Conservation (phyloP, 2,329 filamentous ascomycete genomes). For the Ascochyta pisi region DNA sequence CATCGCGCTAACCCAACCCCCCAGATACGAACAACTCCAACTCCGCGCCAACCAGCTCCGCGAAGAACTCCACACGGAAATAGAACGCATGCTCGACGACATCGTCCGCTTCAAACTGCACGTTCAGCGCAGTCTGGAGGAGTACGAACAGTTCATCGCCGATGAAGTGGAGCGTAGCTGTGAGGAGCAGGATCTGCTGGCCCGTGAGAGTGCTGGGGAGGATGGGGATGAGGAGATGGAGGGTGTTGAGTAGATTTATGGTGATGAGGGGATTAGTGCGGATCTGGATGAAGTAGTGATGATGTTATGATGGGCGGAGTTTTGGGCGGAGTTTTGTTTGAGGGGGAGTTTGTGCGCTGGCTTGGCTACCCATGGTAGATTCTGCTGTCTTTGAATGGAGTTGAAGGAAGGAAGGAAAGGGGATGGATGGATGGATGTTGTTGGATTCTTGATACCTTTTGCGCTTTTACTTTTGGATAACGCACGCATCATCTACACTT, state of each 20-base stretch:
- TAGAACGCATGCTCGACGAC: conserved; percentile 94
- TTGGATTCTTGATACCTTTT: neutral
- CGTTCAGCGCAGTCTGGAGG: conserved; percentile 88
- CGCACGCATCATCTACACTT: no score
- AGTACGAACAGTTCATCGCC: conserved; percentile 91
- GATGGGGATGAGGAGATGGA: conserved; percentile 23
- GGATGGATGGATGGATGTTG: no score
- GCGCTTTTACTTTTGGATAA: no score
- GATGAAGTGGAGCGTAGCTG: conserved; percentile 81
- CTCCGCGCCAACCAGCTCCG: conserved; percentile 80
- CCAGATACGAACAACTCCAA: conserved; percentile 91
- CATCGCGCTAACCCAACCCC: conserved; percentile 4
- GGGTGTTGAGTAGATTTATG: neutral
- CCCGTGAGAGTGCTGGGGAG: conserved; percentile 39
- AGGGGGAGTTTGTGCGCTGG: neutral
- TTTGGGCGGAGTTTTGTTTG: neutral
- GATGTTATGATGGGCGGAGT: conserved; percentile 7
- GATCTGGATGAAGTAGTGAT: neutral
- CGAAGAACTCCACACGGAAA: conserved; percentile 97
- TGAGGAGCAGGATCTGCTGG: conserved; percentile 55
- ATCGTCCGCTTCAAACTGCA: conserved; percentile 99
- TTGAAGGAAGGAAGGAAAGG: no score
- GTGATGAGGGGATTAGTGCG: no score
- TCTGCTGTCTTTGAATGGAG: neutral
- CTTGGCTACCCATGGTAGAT: conserved; percentile 6